Evolutionary conservation across 495 filamentous ascomycete species (phyloP), one percentile per base, ranked within the genome.

Genomic region (Amniculicola lignicola): DNA sequence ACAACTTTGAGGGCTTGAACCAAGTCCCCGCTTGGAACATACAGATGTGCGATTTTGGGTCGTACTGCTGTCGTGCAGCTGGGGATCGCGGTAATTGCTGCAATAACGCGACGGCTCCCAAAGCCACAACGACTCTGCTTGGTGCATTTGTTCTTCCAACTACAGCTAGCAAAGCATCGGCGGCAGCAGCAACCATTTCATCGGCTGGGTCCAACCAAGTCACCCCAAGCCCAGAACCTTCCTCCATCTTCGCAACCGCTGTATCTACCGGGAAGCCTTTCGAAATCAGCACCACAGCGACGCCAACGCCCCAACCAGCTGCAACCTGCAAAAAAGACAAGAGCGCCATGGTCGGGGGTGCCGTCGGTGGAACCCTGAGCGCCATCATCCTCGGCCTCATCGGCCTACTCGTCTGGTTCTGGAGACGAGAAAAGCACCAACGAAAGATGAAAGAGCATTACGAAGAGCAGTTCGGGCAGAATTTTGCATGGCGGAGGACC

Each of bases 381-480:
- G 44, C 49, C 1, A 25, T 27, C 27, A 31, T 59, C 3, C 2
- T 59, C 19, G 48, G 23, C 2, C 21, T 52, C 2, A 7, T 53
- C 1, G 48, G 6, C n/a, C 33, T 31, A 1, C 38, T 59, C 5
- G 24, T 38, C 28, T 59, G 47, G 56, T 1, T 59, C 0, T 24
- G 24, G 2, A 45, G 48, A 19, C 37, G 29, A 24, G 56, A 59
- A 18, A 52, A 53, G 31, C 18, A 27, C 2, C 49, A 53, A 22
- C 38, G 49, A 9, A 52, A 33, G 14, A 7, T 59, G 22, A 59
- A 59, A 27, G 47, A 59, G 31, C 56, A 59, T 28, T 59, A 59
- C 19, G 56, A 59, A 27, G 28, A 21, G 28, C 56, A 59, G 56
- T 45, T 59, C 31, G 35, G 19, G 14, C 4, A 42, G 23, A 42